These are phyloP conservation scores for Wickerhamomyces chambardii DNA, from an alignment of 805 yeast species.

Conservation along the genomic window DNA sequence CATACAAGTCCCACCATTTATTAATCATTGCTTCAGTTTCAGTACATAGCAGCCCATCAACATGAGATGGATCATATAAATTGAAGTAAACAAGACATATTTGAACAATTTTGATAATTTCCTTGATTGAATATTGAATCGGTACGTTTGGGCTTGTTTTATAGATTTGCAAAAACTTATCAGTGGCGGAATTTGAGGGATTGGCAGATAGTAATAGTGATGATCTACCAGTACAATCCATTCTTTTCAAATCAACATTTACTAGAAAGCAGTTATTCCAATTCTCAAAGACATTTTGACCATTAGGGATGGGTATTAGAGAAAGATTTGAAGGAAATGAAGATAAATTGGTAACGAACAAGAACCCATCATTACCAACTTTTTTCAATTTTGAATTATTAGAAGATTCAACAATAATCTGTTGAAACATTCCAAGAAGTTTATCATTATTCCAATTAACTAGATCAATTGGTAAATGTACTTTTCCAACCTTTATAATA, in stretches of 20 bases:
- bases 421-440: conserved; percentile 5
- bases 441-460: conserved; percentile 15
- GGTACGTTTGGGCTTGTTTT: conserved; percentile 35
- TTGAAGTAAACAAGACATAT: conserved; percentile 71
- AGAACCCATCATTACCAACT: conserved; percentile 28
- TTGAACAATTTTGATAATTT: conserved; percentile 68
- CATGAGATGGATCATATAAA: conserved; percentile 53
- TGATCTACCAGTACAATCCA: conserved; percentile 83
- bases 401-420: background rate
- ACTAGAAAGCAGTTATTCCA: conserved; percentile 50
- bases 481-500: conserved; percentile 48
- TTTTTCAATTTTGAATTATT: background rate
- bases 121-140: conserved; percentile 25
- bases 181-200: conserved; percentile 71
- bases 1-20: conserved; percentile 79
- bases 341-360: conserved; percentile 79
- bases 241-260: conserved; percentile 66
- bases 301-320: conserved; percentile 60
- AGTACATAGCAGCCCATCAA: conserved; percentile 82
- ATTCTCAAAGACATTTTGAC: conserved; percentile 36
- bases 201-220: conserved; percentile 54
- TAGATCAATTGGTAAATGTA: conserved; percentile 33
- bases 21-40: conserved; percentile 63
- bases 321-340: conserved; percentile 69
- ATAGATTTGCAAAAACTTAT: conserved; percentile 73